Conservation (phyloP, 1,284 basidiomycete genomes). For the Microbotryum scabiosae region DNA sequence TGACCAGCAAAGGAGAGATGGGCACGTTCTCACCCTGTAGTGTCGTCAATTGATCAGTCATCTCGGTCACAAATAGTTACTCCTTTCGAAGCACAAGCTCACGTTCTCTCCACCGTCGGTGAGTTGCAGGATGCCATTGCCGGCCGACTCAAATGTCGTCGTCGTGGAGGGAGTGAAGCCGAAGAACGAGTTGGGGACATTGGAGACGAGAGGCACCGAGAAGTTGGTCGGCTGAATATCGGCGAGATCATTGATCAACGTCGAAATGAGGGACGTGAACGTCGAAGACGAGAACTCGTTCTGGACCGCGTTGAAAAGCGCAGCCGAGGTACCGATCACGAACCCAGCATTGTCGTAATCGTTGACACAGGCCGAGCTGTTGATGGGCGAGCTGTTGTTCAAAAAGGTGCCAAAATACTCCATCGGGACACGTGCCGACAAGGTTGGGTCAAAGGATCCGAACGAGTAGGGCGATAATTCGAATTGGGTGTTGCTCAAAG, state of each 20-base stretch:
- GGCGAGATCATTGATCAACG: conserved; percentile 37
- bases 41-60: not conserved
- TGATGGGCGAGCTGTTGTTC: conserved; percentile 47
- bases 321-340: conserved; percentile 42
- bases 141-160: conserved; percentile 20
- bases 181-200: conserved; percentile 15
- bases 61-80: not conserved
- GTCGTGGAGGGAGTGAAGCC: conserved; percentile 27
- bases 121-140: conserved; percentile 39
- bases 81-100: conserved; percentile 28
- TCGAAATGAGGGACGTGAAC: conserved; percentile 25
- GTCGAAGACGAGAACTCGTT: not conserved
- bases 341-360: conserved; percentile 56
- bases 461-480: conserved; percentile 56
- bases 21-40: conserved; percentile 19
- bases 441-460: conserved; percentile 58
- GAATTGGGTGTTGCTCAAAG: conserved; percentile 27
- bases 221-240: conserved; percentile 36
- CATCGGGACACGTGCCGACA: conserved; percentile 53
- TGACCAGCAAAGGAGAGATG: conserved; percentile 53
- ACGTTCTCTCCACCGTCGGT: conserved; percentile 45
- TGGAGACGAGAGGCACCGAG: conserved; percentile 34
- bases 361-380: conserved; percentile 51
- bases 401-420: conserved; percentile 55
- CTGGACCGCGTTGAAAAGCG: conserved; percentile 40